Evolutionary conservation across 2,329 filamentous ascomycete species (phyloP).

Genomic region (Aspergillus glaucus): DNA sequence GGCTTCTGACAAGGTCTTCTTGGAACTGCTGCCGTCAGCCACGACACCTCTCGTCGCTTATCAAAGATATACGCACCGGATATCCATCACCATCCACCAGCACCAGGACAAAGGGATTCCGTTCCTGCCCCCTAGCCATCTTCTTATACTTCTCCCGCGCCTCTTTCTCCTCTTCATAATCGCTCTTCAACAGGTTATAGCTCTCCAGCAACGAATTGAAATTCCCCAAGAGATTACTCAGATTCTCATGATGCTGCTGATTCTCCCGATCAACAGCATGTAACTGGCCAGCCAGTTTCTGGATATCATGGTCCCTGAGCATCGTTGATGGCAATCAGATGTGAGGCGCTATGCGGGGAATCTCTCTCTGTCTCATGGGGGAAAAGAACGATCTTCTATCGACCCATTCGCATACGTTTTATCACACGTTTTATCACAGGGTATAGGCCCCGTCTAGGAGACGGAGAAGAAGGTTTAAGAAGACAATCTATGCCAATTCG

Average conservation of each 20-base stretch:
- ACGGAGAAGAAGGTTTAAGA: too few relatives aligned
- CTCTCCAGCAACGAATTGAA: conserved; percentile 46
- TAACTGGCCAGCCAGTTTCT: conserved; percentile 9
- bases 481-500: too few relatives aligned
- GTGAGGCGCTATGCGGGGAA: background rate
- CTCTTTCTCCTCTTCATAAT: conserved; percentile 53
- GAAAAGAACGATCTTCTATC: too few relatives aligned
- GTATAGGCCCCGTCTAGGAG: too few relatives aligned
- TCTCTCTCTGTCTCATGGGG: too few relatives aligned
- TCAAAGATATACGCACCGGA: conserved; percentile 19
- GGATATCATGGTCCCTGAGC: conserved; percentile 15
- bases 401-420: too few relatives aligned
- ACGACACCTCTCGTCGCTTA: conserved; percentile 36
- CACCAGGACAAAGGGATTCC: conserved; percentile 55
- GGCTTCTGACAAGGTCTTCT: conserved; percentile 43
- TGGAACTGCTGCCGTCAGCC: conserved; percentile 54
- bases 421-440: too few relatives aligned
- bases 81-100: conserved; percentile 60
- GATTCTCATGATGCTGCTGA: conserved; percentile 23
- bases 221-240: conserved; percentile 31
- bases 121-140: conserved; percentile 43
- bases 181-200: conserved; percentile 51
- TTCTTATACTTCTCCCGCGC: conserved; percentile 51
- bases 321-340: conserved; percentile 4
- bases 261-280: conserved; percentile 13